Conservation (phyloP, 768 basidiomycete species). For the Auricularia sp. region DNA sequence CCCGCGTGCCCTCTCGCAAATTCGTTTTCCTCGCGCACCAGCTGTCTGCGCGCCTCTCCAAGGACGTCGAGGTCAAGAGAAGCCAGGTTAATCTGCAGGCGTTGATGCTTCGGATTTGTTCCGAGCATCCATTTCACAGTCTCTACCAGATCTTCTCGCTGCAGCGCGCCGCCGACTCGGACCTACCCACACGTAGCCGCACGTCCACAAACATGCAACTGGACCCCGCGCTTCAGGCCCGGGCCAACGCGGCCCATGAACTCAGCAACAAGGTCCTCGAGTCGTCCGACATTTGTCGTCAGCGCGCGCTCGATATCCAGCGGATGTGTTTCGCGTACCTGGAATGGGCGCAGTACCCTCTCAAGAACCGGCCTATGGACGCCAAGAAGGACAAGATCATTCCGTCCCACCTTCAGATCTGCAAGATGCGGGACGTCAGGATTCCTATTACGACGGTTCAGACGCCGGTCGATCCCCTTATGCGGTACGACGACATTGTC, state of each 20-base stretch:
- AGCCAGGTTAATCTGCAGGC: constrained; percentile 50
- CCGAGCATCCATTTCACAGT: constrained; percentile 89
- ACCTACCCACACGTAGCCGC: neutral
- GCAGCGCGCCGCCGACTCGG: constrained; percentile 22
- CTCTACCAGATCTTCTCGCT: constrained; percentile 84
- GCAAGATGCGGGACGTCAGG: constrained; percentile 39
- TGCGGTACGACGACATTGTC: constrained; percentile 59
- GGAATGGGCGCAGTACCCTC: constrained; percentile 59
- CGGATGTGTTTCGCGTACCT: constrained; percentile 54
- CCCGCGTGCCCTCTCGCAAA: constrained; percentile 70
- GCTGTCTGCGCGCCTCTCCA: constrained; percentile 75
- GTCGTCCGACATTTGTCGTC: neutral
- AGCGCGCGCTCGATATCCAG: constrained; percentile 38
- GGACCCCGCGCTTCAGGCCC: constrained; percentile 4
- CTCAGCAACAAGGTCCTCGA: neutral
- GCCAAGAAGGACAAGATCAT: constrained; percentile 26
- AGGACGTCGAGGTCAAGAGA: constrained; percentile 19
- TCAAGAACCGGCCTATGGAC: constrained; percentile 26
- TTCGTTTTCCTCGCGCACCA: constrained; percentile 90
- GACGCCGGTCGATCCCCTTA: constrained; percentile 57
- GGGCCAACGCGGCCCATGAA: neutral
- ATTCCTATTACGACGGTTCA: constrained; percentile 75
- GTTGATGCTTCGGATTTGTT: constrained; percentile 65
- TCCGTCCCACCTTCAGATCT: constrained; percentile 37
- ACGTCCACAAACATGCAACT: too few species aligned